phyloP scores from a whole-genome alignment of 305 asterid species.

The Fraxinus albicans region DNA sequence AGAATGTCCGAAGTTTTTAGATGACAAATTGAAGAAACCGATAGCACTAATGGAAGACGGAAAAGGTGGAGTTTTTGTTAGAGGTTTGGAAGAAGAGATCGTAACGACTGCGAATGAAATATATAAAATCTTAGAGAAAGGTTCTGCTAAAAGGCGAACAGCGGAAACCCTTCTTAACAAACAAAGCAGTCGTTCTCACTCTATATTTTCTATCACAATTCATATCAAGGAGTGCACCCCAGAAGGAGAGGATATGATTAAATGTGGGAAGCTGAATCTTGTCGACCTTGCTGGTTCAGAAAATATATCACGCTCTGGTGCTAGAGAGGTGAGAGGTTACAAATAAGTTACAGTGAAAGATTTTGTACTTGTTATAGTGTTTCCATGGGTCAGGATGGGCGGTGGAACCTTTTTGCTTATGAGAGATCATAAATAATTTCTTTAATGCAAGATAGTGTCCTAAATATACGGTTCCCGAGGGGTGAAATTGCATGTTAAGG shows the following conservation, averaged over 20 bases:
- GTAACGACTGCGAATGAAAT: slow-evolving; percentile 50
- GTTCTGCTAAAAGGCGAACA: slow-evolving; percentile 43
- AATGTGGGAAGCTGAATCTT: slow-evolving; percentile 76
- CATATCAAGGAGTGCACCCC: slow-evolving; percentile 43
- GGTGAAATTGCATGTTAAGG: not conserved
- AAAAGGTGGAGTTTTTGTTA: slow-evolving; percentile 49
- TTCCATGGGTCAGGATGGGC: not conserved
- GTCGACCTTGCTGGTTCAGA: slow-evolving; percentile 91
- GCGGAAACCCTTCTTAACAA: slow-evolving; percentile 55
- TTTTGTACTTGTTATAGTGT: not conserved
- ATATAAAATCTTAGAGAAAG: slow-evolving; percentile 43
- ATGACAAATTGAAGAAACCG: slow-evolving; percentile 61
- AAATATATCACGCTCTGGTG: slow-evolving; percentile 78
- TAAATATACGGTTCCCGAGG: not conserved
- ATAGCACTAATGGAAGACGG: slow-evolving; percentile 56
- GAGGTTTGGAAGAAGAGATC: slow-evolving; percentile 52
- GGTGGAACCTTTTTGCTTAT: not conserved
- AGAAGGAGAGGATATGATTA: slow-evolving; percentile 76
- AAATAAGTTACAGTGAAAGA: not conserved
- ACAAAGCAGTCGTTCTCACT: slow-evolving; percentile 68
- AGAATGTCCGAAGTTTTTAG: slow-evolving; percentile 38
- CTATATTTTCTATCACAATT: slow-evolving; percentile 58
- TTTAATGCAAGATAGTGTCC: not conserved
- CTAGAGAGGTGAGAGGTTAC: slow-evolving; percentile 51
- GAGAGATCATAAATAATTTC: not conserved